Evolutionary conservation across 257 asterid genomes (phyloP).

Genomic region (Mentha longifolia): DNA sequence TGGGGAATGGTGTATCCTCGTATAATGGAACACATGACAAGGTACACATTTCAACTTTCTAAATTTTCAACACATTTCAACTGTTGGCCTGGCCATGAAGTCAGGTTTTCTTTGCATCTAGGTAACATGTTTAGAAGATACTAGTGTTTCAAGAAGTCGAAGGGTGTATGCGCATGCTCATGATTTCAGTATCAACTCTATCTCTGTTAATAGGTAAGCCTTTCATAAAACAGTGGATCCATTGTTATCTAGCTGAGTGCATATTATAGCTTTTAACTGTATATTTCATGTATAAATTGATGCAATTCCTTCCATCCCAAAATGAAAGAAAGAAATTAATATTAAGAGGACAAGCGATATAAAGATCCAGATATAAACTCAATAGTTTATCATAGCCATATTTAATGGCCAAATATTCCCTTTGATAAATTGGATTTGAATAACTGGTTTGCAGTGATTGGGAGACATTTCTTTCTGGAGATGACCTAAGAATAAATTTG

Average conservation of each 20-base stretch:
- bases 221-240: neutral
- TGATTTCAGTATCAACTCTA: slow-evolving; percentile 71
- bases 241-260: slow-evolving; percentile 7
- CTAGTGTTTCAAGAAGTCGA: slow-evolving; percentile 60
- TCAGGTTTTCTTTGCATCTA: slow-evolving; percentile 40
- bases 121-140: slow-evolving; percentile 53
- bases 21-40: slow-evolving; percentile 44
- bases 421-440: slow-evolving; percentile 8
- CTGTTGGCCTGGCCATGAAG: slow-evolving; percentile 10
- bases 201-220: slow-evolving; percentile 70
- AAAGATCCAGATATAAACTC: slow-evolving; percentile 13
- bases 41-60: slow-evolving; percentile 51
- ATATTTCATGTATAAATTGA: slow-evolving; percentile 14
- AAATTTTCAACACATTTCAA: slow-evolving; percentile 28
- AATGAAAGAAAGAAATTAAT: neutral
- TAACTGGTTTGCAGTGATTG: slow-evolving; percentile 65
- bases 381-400: slow-evolving; percentile 13
- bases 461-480: slow-evolving; percentile 86
- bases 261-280: slow-evolving; percentile 1
- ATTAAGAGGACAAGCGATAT: neutral
- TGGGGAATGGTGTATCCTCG: slow-evolving; percentile 36
- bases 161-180: slow-evolving; percentile 76
- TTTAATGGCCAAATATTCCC: slow-evolving; percentile 11
- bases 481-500: slow-evolving; percentile 79
- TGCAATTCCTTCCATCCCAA: slow-evolving; percentile 8